These are phyloP conservation scores for Sclerotinia nivalis DNA, from an alignment of 2,329 filamentous ascomycete genomes.

Conservation along the genomic window DNA sequence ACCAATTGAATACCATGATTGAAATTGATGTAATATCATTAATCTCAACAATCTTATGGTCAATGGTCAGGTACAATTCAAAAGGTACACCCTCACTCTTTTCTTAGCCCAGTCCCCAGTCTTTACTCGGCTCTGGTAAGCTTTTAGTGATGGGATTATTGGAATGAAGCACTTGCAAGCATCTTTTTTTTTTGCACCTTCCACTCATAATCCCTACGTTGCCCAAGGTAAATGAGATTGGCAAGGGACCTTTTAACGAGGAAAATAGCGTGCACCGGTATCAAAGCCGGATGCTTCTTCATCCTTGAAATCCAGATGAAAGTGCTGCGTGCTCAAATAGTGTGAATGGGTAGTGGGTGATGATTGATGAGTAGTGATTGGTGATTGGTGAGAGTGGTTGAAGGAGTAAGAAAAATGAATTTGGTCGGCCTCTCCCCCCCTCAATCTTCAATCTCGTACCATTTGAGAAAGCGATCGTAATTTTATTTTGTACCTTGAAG, in stretches of 20 bases:
- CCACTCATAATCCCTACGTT: conserved; percentile 16
- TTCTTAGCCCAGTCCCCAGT: not conserved
- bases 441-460: not conserved
- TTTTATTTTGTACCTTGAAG: not conserved
- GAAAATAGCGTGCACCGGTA: conserved; percentile 12
- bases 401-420: not conserved
- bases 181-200: not conserved
- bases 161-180: conserved; percentile 13
- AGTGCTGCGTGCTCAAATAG: conserved; percentile 2
- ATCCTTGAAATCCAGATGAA: conserved; percentile 2
- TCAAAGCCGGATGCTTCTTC: conserved; percentile 3
- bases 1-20: not conserved
- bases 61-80: not conserved
- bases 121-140: conserved; percentile 18
- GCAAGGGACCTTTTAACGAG: conserved; percentile 9
- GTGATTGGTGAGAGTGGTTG: not conserved
- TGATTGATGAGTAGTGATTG: not conserved
- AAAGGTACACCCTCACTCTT: not conserved
- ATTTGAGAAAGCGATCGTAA: not conserved
- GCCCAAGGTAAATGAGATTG: conserved; percentile 4
- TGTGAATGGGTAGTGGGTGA: conserved; percentile 2
- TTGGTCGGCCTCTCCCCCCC: not conserved
- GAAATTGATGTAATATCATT: conserved; percentile 5
- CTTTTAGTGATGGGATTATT: conserved; percentile 11
- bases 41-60: conserved; percentile 8